Evolutionary conservation across 371 early-diverging fungal genomes (phyloP).

Genomic region (Mucor plumbeus): DNA sequence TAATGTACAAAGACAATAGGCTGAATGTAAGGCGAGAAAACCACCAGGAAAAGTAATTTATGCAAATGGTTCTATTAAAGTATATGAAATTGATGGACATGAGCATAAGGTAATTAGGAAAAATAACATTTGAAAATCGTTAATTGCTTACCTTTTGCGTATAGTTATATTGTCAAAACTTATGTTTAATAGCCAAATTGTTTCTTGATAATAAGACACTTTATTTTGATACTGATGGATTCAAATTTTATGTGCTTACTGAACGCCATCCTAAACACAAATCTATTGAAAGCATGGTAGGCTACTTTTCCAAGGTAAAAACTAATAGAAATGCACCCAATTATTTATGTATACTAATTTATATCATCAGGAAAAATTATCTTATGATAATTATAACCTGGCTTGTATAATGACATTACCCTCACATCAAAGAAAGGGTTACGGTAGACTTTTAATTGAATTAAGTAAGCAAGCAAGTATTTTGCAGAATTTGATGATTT

Average conservation of each 20-base stretch:
- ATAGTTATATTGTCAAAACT: slow-evolving; percentile 92
- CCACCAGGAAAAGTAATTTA: slow-evolving; percentile 94
- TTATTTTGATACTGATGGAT: slow-evolving; percentile 98
- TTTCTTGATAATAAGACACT: slow-evolving; percentile 99
- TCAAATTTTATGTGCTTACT: slow-evolving; percentile 95
- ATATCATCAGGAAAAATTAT: slow-evolving; percentile 63
- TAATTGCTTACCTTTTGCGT: not conserved
- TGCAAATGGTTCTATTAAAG: slow-evolving; percentile 71
- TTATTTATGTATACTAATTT: not conserved
- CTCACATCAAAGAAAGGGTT: slow-evolving; percentile 85
- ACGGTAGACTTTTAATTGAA: slow-evolving; percentile 87
- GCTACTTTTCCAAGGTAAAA: slow-evolving; percentile 72
- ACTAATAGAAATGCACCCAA: not conserved
- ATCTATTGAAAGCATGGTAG: slow-evolving; percentile 59
- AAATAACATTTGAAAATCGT: not conserved
- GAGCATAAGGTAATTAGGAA: slow-evolving; percentile 69
- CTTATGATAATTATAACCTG: slow-evolving; percentile 83
- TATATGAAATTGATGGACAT: slow-evolving; percentile 94
- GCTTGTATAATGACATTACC: slow-evolving; percentile 90
- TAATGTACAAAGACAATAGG: slow-evolving; percentile 20
- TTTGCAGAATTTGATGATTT: not conserved
- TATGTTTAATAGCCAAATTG: slow-evolving; percentile 92
- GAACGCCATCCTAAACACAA: slow-evolving; percentile 54
- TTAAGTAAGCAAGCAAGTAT: slow-evolving; percentile 59
- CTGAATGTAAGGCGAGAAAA: slow-evolving; percentile 62